A percentile compares a stretch with the other conserved stretches of the same genome.
phyloP scores from a whole-genome alignment of 768 basidiomycete genomes.

The Pholiota molesta region DNA sequence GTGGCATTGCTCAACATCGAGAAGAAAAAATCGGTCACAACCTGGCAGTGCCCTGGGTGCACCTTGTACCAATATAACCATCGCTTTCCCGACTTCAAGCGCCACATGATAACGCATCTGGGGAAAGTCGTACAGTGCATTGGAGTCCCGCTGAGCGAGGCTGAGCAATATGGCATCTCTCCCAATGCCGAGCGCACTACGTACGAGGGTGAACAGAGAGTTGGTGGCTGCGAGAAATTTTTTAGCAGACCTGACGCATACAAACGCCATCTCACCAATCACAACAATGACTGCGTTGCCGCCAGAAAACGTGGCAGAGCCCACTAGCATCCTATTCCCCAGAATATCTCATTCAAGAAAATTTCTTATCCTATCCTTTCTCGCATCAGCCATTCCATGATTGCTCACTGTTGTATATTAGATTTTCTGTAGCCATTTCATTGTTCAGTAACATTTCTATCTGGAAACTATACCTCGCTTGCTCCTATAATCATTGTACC shows the following conservation, averaged over 20 bases:
- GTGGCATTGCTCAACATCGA: slow-evolving; percentile 18
- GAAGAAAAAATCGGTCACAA: slow-evolving; percentile 22
- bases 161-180: slow-evolving; percentile 17
- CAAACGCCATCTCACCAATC: slow-evolving; percentile 38
- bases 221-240: slow-evolving; percentile 47
- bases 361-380: background rate
- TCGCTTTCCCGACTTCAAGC: slow-evolving; percentile 60
- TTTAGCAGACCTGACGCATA: slow-evolving; percentile 52
- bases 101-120: slow-evolving; percentile 60
- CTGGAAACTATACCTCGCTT: background rate
- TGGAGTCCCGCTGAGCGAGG: slow-evolving; percentile 34
- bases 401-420: background rate
- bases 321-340: slow-evolving; percentile 9
- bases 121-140: slow-evolving; percentile 39
- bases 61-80: slow-evolving; percentile 49
- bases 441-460: background rate
- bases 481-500: background rate
- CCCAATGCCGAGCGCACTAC: slow-evolving; percentile 26
- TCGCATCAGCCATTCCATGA: background rate
- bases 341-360: background rate
- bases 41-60: slow-evolving; percentile 50
- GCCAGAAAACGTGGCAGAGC: slow-evolving; percentile 27
- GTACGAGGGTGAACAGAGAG: slow-evolving; percentile 32
- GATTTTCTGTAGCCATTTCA: background rate
- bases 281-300: no score